phyloP scores from a whole-genome alignment of 192 early-diverging fungal species.

The Linnemannia exigua region DNA sequence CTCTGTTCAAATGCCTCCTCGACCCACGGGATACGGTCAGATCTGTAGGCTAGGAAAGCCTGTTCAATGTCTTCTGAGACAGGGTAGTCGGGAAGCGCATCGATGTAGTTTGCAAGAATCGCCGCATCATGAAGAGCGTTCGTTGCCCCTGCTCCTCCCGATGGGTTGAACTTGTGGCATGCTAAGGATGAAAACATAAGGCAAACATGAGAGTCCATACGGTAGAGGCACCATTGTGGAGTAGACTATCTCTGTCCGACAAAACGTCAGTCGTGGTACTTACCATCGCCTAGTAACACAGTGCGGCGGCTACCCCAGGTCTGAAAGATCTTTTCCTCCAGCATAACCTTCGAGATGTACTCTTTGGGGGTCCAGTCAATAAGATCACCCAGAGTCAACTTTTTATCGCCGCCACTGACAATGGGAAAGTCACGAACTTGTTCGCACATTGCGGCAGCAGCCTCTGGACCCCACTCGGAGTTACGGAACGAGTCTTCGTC shows the following conservation, averaged over 20 bases:
- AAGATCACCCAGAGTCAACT: conserved; percentile 10
- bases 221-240: not conserved
- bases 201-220: not conserved
- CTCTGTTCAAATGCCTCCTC: not conserved
- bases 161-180: conserved; percentile 13
- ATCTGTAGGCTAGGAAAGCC: not conserved
- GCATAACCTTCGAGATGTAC: conserved; percentile 25
- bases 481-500: conserved; percentile 18
- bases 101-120: conserved; percentile 2
- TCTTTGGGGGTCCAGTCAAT: conserved; percentile 21
- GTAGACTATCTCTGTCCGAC: not conserved
- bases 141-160: not conserved
- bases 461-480: conserved; percentile 36
- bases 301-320: conserved; percentile 8
- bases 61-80: not conserved
- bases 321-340: conserved; percentile 29
- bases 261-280: no score
- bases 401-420: not conserved
- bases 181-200: not conserved
- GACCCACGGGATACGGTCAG: not conserved
- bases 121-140: conserved; percentile 23
- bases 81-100: not conserved
- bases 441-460: conserved; percentile 22
- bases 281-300: conserved; percentile 17
- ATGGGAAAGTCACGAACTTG: conserved; percentile 20